Evolutionary conservation across 495 filamentous ascomycete genomes (phyloP).

Genomic region (Pyrenula massariospora): DNA sequence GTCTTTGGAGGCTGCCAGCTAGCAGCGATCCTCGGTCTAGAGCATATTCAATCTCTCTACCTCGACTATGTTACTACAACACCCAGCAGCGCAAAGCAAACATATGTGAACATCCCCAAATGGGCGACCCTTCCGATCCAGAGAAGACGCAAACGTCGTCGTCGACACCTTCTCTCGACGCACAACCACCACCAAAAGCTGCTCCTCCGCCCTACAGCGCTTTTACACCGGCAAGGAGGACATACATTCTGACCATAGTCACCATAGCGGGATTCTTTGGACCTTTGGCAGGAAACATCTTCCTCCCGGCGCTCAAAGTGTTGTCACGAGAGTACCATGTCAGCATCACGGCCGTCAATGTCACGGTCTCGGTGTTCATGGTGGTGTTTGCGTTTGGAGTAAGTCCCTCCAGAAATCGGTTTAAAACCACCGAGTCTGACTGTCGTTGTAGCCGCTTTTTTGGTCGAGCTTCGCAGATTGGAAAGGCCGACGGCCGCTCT

Average conservation of each 20-base stretch:
- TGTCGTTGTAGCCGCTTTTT: constrained; percentile 12
- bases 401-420: background rate
- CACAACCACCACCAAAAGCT: background rate
- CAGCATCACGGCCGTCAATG: constrained; percentile 14
- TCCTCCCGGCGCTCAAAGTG: constrained; percentile 15
- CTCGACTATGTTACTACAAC: background rate
- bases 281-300: constrained; percentile 17
- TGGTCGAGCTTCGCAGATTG: constrained; percentile 12
- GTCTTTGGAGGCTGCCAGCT: background rate
- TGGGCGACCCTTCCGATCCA: background rate
- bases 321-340: constrained; percentile 11
- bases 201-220: constrained; percentile 12
- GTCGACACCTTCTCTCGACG: background rate
- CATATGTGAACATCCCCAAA: background rate
- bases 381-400: constrained; percentile 18
- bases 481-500: constrained; percentile 13
- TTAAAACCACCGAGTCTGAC: background rate
- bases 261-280: constrained; percentile 18
- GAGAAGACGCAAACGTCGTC: background rate
- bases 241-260: constrained; percentile 13
- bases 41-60: background rate
- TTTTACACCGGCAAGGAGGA: constrained; percentile 6
- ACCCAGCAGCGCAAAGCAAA: background rate
- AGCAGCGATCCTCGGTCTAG: background rate
- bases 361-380: constrained; percentile 19